A percentile compares a stretch with the other conserved stretches of the same genome.
These are phyloP conservation scores for Talinum fruticosum DNA, from an alignment of 148 eudicot genomes.

Conservation along the genomic window DNA sequence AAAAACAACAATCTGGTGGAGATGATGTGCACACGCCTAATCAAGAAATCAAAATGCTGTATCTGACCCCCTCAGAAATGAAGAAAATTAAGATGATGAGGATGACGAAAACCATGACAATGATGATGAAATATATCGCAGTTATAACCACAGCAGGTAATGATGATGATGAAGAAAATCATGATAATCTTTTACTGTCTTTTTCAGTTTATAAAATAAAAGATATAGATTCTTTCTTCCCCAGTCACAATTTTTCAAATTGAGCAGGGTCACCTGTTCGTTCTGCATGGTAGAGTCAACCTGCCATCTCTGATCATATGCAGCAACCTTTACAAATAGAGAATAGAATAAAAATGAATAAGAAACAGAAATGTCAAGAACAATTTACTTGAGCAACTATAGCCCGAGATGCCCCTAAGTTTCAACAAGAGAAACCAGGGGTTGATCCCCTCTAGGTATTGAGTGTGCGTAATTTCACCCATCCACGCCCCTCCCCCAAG, in stretches of 20 bases:
- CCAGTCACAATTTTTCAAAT: background rate
- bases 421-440: no score
- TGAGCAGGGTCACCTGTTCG: conserved; percentile 53
- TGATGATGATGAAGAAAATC: background rate
- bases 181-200: background rate
- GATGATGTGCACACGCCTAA: background rate
- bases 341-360: conserved; percentile 7
- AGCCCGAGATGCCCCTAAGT: no score
- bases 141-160: background rate
- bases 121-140: background rate
- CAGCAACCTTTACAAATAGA: conserved; percentile 45
- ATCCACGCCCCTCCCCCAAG: no score
- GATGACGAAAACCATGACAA: background rate
- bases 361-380: background rate
- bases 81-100: background rate
- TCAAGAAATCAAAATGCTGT: background rate
- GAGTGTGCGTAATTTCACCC: no score
- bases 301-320: conserved; percentile 72
- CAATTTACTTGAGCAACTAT: background rate
- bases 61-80: background rate
- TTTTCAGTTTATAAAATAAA: background rate
- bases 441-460: no score
- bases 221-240: background rate
- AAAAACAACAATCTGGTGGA: background rate
- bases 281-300: conserved; percentile 54